Evolutionary conservation across 495 filamentous ascomycete species (phyloP).

Genomic region (Annulohypoxylon stygium): DNA sequence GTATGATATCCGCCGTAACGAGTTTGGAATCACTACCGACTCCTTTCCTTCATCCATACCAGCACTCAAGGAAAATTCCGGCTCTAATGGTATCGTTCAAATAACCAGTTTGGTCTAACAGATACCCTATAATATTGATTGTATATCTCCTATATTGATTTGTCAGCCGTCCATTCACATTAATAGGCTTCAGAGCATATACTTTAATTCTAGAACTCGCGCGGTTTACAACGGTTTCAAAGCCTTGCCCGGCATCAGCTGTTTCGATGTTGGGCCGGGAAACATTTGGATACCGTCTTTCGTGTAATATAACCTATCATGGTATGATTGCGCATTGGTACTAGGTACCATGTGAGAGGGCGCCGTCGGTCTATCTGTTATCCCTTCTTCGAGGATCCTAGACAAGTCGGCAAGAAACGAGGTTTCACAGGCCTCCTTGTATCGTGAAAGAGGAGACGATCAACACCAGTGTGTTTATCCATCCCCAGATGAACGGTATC

Average conservation of each 20-base stretch:
- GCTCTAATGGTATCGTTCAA: neutral
- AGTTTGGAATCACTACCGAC: neutral
- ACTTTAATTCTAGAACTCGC: neutral
- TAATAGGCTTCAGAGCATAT: neutral
- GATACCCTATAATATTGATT: neutral
- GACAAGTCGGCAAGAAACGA: neutral
- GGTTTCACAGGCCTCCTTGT: conserved; percentile 84
- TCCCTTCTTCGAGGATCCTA: neutral
- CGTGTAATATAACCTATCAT: neutral
- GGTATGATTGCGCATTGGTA: neutral
- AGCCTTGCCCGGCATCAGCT: neutral
- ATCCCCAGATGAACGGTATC: conserved; percentile 95
- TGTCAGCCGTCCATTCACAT: neutral
- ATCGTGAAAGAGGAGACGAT: conserved; percentile 95
- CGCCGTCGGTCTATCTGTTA: neutral
- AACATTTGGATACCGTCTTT: neutral
- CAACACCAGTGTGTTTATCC: conserved; percentile 88
- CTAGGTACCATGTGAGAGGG: neutral
- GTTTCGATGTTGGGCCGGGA: neutral
- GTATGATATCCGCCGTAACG: neutral
- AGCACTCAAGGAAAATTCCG: neutral
- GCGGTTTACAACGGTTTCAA: neutral
- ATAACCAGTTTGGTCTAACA: neutral
- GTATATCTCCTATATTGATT: neutral
- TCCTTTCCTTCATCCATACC: neutral